Base-by-base conservation (phyloP, 345 rosid genomes). In the Acer saccharum region DNA sequence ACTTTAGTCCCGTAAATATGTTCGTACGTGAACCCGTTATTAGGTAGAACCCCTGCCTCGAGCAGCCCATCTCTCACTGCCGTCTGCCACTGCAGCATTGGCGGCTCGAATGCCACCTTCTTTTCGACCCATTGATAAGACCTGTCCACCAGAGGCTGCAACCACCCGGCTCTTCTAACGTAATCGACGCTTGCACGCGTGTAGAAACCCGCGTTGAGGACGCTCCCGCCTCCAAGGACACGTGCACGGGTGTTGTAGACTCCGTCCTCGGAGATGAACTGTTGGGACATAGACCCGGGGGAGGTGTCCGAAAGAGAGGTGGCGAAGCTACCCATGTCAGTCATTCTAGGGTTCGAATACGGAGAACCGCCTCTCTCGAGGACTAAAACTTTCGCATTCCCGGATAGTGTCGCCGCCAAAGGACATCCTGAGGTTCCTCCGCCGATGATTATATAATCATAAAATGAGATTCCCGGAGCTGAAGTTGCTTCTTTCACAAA, bases 381-480 rank as follows among this genome's bases (percentile, higher is more conserved):
- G 73, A 95, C 76, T 67, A 95, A 79, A 79, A 95, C 95, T 50
- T 71, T 81, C 0, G 95, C 94, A 27, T 83, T 86, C 75, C 69
- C 76, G 0, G 97, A 86, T 0, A 91, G 87, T 10, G 98, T 93
- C 18, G 97, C 98, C 1, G 98, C 98, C 57, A 94, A 76, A 0
- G 98, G 84, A 60, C 98, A 94, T 6, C 98, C 98, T 0, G 95
- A 77, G 27, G 98, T 93, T 69, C 98, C 98, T 55, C 98, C 98
- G 4, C 97, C 98, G 63, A 95, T 76, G 76, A 93, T 72, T 68
- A 95, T 90, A 88, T 93, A 95, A 78, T 95, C 98, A 16, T 80
- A 84, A 80, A 69, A 74, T 3, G 83, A 68, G 7, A 86, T 68
- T 68, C n/a, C 29, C 3, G 98, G 90, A 7, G 97, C 93, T 2